These are phyloP conservation scores for Paramecium octaurelia DNA, from an alignment of 73 alveolate genomes.

Conservation along the genomic window DNA sequence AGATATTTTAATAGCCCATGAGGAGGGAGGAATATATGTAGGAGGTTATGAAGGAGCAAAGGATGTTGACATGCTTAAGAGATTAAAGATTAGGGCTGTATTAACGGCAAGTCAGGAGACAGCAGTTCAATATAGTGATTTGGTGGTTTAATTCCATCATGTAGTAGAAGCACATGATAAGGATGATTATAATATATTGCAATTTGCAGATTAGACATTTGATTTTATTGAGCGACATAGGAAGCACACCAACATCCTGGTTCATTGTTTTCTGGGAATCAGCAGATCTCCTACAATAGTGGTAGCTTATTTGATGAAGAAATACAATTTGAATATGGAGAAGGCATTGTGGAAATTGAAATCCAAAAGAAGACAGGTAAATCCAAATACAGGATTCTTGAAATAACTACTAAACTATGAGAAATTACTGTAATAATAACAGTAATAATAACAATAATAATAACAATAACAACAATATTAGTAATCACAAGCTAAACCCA, in stretches of 20 bases:
- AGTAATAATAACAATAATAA: background rate
- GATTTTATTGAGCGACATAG: constrained; percentile 21
- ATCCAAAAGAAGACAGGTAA: constrained; percentile 9
- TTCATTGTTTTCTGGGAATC: constrained; percentile 29
- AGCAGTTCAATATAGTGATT: constrained; percentile 42
- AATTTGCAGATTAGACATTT: background rate
- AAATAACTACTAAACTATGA: background rate
- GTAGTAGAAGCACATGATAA: constrained; percentile 47
- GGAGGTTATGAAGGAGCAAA: constrained; percentile 51
- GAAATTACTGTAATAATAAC: background rate
- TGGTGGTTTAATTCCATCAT: constrained; percentile 28
- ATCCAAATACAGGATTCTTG: constrained; percentile 41
- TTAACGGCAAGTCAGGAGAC: constrained; percentile 29
- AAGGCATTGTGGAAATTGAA: constrained; percentile 36
- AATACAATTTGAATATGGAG: constrained; percentile 13
- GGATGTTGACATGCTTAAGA: background rate
- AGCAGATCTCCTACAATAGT: constrained; percentile 19
- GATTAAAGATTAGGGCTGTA: constrained; percentile 33
- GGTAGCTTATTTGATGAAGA: constrained; percentile 1
- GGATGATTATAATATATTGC: constrained; percentile 6
- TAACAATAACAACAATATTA: background rate
- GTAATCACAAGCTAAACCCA: background rate
- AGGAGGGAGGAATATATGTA: constrained; percentile 30
- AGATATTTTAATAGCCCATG: background rate
- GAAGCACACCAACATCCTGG: background rate